Percentiles rank a stretch among this genome's conserved stretches.
phyloP scores from a whole-genome alignment of 768 basidiomycete species.

The Daedaleopsis sinensis region DNA sequence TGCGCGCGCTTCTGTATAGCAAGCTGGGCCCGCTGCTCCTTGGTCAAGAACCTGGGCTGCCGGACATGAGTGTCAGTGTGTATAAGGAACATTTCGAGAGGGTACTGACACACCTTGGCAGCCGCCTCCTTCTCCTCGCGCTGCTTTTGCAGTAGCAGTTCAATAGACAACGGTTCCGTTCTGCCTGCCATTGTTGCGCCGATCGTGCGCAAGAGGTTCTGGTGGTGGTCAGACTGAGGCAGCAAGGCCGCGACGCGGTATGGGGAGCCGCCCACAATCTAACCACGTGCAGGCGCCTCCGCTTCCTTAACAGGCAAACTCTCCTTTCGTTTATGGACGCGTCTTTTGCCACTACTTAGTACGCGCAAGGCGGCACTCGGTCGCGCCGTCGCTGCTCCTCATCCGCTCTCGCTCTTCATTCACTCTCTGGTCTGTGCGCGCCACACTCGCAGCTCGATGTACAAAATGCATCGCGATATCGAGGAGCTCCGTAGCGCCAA shows the following conservation, averaged over 20 bases:
- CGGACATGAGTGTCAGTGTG: background rate
- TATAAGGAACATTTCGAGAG: background rate
- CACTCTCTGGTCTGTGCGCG: background rate
- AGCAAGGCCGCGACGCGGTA: background rate
- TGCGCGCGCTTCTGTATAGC: constrained; percentile 86
- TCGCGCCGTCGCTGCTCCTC: background rate
- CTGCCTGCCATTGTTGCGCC: constrained; percentile 41
- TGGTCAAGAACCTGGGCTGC: constrained; percentile 93
- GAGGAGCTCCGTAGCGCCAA: constrained; percentile 25
- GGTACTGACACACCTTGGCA: constrained; percentile 62
- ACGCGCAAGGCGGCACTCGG: background rate
- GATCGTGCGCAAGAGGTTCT: background rate
- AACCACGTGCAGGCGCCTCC: background rate
- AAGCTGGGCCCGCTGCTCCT: constrained; percentile 86
- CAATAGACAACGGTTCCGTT: constrained; percentile 84
- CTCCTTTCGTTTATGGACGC: background rate
- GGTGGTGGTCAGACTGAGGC: background rate
- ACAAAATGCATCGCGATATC: constrained; percentile 26
- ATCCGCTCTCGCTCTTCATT: background rate
- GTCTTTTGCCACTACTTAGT: constrained; percentile 13
- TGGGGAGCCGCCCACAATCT: too few species aligned
- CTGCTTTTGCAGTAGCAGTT: constrained; percentile 84
- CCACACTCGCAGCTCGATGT: constrained; percentile 1
- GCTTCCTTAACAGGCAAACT: background rate
- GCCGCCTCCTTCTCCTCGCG: constrained; percentile 88